A percentile compares a stretch with the other conserved stretches of the same genome.
Conservation (phyloP, 768 basidiomycete genomes). For the Pleurotus pulmonarius region DNA sequence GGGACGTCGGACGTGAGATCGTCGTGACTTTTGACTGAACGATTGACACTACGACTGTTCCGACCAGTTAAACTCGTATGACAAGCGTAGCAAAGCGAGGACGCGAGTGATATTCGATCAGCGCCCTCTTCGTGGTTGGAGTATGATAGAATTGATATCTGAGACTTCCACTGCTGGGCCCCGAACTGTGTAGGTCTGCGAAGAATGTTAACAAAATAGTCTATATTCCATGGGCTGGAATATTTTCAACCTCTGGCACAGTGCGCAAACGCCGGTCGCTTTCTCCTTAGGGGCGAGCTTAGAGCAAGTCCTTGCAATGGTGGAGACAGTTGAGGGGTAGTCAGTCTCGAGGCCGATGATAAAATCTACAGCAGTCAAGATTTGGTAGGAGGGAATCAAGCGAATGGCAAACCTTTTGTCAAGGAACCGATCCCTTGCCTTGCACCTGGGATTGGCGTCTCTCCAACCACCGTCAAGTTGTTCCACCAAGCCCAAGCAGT, state of each 20-base stretch:
- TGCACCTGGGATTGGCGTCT: slow-evolving; percentile 38
- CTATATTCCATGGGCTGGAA: background rate
- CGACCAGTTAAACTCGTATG: slow-evolving; percentile 58
- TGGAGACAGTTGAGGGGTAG: slow-evolving; percentile 84
- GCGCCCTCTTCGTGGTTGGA: slow-evolving; percentile 21
- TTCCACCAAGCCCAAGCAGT: slow-evolving; percentile 77
- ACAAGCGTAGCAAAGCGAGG: slow-evolving; percentile 60
- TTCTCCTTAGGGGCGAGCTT: slow-evolving; percentile 69
- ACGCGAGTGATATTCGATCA: slow-evolving; percentile 26
- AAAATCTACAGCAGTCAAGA: slow-evolving; percentile 48
- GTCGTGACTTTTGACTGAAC: slow-evolving; percentile 8
- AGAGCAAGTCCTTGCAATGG: slow-evolving; percentile 75
- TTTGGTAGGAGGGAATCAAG: background rate
- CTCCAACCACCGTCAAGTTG: slow-evolving; percentile 47
- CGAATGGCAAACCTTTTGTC: slow-evolving; percentile 53
- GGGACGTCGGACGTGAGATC: background rate
- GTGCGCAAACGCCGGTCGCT: slow-evolving; percentile 43
- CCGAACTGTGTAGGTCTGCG: slow-evolving; percentile 60
- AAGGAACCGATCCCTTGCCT: slow-evolving; percentile 60
- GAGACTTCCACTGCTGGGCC: slow-evolving; percentile 69
- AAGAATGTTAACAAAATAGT: too few relatives aligned
- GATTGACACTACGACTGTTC: slow-evolving; percentile 38
- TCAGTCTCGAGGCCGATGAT: slow-evolving; percentile 77
- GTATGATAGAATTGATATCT: slow-evolving; percentile 67
- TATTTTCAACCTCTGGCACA: slow-evolving; percentile 60